phyloP scores from a whole-genome alignment of 306 rosid species.

The Malus orientalis region DNA sequence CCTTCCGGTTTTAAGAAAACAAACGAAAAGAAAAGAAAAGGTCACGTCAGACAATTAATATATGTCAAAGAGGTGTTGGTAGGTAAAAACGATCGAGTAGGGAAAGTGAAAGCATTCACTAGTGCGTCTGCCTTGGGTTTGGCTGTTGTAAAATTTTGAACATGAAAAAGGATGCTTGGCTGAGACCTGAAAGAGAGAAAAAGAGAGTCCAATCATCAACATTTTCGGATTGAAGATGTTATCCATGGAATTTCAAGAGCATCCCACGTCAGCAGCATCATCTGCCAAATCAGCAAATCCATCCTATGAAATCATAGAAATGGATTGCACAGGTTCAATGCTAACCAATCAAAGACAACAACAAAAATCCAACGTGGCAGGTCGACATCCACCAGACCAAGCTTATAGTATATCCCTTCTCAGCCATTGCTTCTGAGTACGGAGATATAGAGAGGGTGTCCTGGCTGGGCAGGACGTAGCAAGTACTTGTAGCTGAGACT shows the following conservation, averaged over 20 bases:
- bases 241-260: constrained; percentile 39
- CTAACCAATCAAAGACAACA: constrained; percentile 43
- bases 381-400: constrained; percentile 66
- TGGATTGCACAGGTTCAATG: constrained; percentile 45
- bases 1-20: no score
- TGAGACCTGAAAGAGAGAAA: not conserved
- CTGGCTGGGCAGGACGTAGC: not conserved
- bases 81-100: not conserved
- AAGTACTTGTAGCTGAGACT: not conserved
- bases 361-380: constrained; percentile 60
- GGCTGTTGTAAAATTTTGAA: not conserved
- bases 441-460: not conserved
- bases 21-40: no score
- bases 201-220: not conserved
- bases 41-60: no score
- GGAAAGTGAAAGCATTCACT: not conserved
- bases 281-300: constrained; percentile 37
- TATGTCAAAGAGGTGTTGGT: not conserved
- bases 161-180: not conserved
- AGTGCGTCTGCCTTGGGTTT: not conserved
- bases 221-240: constrained; percentile 48
- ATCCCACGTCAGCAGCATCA: constrained; percentile 44
- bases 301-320: constrained; percentile 54
- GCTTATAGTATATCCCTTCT: constrained; percentile 40
- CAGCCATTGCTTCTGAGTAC: not conserved